Percentiles rank a stretch among this genome's conserved stretches.
Conservation (phyloP, 2,329 filamentous ascomycete species). For the Ramichloridium luteum region DNA sequence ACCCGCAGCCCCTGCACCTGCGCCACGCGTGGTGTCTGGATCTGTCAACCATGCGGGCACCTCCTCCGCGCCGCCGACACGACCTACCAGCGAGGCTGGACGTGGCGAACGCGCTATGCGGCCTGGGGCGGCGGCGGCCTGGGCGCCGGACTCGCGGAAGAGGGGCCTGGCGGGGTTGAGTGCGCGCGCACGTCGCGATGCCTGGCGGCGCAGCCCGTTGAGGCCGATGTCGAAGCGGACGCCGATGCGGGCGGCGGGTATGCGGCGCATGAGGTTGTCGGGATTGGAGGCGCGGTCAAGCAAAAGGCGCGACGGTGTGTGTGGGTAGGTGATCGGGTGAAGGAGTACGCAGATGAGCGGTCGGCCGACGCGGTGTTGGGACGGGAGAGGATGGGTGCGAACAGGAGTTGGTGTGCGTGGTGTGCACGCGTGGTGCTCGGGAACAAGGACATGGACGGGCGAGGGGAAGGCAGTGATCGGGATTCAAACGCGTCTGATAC, state of each 20-base stretch:
- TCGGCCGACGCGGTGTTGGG: slow-evolving; percentile 52
- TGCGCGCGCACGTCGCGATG: slow-evolving; percentile 71
- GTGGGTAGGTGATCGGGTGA: slow-evolving; percentile 69
- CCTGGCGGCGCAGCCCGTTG: slow-evolving; percentile 62
- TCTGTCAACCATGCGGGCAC: slow-evolving; percentile 74
- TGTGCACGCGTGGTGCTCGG: slow-evolving; percentile 47
- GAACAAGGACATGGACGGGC: slow-evolving; percentile 19
- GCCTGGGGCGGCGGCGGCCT: slow-evolving; percentile 72
- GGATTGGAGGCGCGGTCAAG: slow-evolving; percentile 78
- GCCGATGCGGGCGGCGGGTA: slow-evolving; percentile 61
- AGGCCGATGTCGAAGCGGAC: slow-evolving; percentile 76
- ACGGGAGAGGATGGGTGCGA: slow-evolving; percentile 54
- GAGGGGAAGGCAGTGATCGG: no score
- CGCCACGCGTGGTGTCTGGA: slow-evolving; percentile 57
- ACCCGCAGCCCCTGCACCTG: slow-evolving; percentile 48
- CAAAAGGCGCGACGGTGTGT: slow-evolving; percentile 76
- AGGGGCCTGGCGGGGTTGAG: slow-evolving; percentile 76
- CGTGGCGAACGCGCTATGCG: slow-evolving; percentile 72
- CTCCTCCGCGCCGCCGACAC: slow-evolving; percentile 50
- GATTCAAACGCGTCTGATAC: no score
- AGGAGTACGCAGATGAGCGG: slow-evolving; percentile 71
- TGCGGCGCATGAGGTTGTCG: slow-evolving; percentile 76
- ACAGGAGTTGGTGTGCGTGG: slow-evolving; percentile 86
- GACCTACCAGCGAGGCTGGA: slow-evolving; percentile 61
- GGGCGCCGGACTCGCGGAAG: slow-evolving; percentile 59